phyloP scores from a whole-genome alignment of 192 early-diverging fungal species.

The Entophlyctis luteolus region DNA sequence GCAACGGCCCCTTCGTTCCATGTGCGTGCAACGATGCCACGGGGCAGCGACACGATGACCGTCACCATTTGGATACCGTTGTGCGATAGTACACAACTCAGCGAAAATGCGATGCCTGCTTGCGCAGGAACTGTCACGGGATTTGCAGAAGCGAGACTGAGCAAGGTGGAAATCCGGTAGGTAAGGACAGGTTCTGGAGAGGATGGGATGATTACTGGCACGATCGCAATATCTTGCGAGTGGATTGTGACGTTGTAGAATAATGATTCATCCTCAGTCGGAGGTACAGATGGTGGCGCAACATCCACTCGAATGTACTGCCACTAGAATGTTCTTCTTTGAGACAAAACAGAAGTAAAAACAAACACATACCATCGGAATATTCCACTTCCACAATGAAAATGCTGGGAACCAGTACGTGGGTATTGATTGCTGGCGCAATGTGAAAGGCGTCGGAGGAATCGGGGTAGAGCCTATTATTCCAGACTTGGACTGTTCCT shows the following conservation, averaged over 20 bases:
- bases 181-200: background rate
- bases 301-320: conserved; percentile 7
- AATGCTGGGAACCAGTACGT: conserved; percentile 16
- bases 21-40: background rate
- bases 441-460: background rate
- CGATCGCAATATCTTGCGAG: background rate
- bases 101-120: too few relatives aligned
- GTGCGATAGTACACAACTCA: too few relatives aligned
- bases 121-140: background rate
- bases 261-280: background rate
- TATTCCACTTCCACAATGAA: conserved; percentile 14
- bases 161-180: background rate
- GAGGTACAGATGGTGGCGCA: background rate
- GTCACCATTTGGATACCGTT: conserved; percentile 1
- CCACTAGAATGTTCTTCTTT: background rate
- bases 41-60: background rate
- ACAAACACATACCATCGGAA: conserved; percentile 3
- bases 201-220: background rate
- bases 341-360: background rate
- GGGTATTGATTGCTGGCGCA: conserved; percentile 5
- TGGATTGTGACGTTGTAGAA: conserved; percentile 8
- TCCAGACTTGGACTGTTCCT: background rate
- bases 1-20: background rate
- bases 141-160: conserved; percentile 5
- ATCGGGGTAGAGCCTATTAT: background rate